Evolutionary conservation across 1,284 basidiomycete species (phyloP).

Genomic region (Cutaneotrichosporon sp.): DNA sequence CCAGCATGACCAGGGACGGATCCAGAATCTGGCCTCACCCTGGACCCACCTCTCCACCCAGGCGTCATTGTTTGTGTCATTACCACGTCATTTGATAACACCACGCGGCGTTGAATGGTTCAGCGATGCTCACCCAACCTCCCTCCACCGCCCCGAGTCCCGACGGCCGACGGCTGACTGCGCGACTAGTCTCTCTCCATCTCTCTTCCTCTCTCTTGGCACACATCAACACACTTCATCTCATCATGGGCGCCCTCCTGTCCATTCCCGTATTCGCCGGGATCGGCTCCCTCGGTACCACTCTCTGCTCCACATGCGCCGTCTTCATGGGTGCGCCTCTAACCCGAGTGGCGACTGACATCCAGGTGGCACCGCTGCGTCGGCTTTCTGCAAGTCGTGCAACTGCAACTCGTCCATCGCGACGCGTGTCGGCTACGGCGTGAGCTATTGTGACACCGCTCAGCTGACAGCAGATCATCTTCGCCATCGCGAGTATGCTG

Average conservation of each 20-base stretch:
- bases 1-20: not conserved
- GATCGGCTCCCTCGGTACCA: slow-evolving; percentile 71
- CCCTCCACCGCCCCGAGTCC: no score
- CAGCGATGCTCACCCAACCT: no score
- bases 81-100: not conserved
- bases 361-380: slow-evolving; percentile 62
- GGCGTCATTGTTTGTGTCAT: no score
- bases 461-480: slow-evolving; percentile 71
- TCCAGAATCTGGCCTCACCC: not conserved
- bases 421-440: slow-evolving; percentile 94
- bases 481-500: slow-evolving; percentile 91
- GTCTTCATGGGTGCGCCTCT: slow-evolving; percentile 62
- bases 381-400: slow-evolving; percentile 97
- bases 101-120: not conserved
- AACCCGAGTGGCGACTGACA: slow-evolving; percentile 55
- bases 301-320: slow-evolving; percentile 69
- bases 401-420: slow-evolving; percentile 99
- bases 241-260: slow-evolving; percentile 72
- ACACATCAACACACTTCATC: slow-evolving; percentile 20
- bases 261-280: slow-evolving; percentile 81
- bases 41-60: no score
- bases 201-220: not conserved
- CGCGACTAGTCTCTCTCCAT: not conserved
- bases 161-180: not conserved
- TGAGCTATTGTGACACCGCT: slow-evolving; percentile 57